Percentiles rank a stretch among this genome's conserved stretches.
Conservation (phyloP, 352 stramenopile species). For the Globisporangium acanthophoron region DNA sequence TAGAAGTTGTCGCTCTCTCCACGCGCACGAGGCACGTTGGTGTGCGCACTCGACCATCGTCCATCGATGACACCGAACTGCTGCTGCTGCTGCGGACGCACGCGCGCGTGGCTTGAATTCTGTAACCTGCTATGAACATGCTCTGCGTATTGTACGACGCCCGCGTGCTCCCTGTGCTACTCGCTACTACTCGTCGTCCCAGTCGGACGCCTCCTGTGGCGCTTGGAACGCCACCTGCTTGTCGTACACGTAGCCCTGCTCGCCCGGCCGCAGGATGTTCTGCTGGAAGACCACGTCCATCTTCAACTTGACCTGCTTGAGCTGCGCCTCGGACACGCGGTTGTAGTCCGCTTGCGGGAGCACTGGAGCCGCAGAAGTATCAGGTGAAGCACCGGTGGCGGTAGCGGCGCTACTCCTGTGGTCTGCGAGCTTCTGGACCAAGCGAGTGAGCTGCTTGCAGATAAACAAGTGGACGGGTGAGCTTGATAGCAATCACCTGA, state of each 20-base stretch:
- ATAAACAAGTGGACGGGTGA: background rate
- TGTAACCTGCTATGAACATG: slow-evolving; percentile 49
- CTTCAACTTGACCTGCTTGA: slow-evolving; percentile 60
- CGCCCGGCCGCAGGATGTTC: slow-evolving; percentile 49
- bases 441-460: slow-evolving; percentile 31
- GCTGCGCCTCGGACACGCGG: slow-evolving; percentile 62
- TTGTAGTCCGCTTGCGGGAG: slow-evolving; percentile 77
- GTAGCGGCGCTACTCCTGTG: slow-evolving; percentile 3
- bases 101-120: slow-evolving; percentile 1
- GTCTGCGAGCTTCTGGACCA: slow-evolving; percentile 37
- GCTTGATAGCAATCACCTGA: background rate
- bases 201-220: slow-evolving; percentile 45
- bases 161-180: slow-evolving; percentile 1
- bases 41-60: background rate
- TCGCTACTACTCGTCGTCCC: slow-evolving; percentile 28
- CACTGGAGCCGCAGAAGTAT: background rate
- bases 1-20: slow-evolving; percentile 10
- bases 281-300: slow-evolving; percentile 70
- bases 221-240: slow-evolving; percentile 51
- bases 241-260: slow-evolving; percentile 61
- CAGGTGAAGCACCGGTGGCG: background rate
- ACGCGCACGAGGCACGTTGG: background rate
- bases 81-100: background rate
- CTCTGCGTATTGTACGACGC: slow-evolving; percentile 47
- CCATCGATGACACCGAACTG: background rate